phyloP scores from a whole-genome alignment of 192 early-diverging fungal species.

The Umbelopsis isabellina region DNA sequence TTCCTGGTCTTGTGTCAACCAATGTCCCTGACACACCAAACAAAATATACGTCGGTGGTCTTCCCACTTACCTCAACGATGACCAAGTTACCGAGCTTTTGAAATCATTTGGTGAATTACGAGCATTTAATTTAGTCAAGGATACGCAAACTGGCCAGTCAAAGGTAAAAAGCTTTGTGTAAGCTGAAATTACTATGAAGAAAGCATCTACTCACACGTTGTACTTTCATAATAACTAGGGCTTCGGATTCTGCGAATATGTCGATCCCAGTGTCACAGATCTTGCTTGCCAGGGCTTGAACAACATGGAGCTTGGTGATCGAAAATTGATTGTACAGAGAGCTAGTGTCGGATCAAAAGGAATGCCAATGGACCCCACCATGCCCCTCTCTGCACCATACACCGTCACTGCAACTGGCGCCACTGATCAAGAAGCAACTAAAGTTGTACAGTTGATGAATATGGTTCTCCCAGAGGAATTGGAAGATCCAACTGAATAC shows the following conservation, averaged over 20 bases:
- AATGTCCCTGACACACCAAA: slow-evolving; percentile 89
- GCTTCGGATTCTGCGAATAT: slow-evolving; percentile 98
- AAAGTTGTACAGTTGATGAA: slow-evolving; percentile 88
- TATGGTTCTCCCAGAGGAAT: slow-evolving; percentile 89
- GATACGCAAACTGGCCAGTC: slow-evolving; percentile 75
- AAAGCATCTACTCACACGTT: slow-evolving; percentile 3
- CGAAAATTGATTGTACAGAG: slow-evolving; percentile 92
- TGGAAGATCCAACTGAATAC: slow-evolving; percentile 85
- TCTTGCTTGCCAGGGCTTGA: slow-evolving; percentile 91
- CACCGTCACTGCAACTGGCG: slow-evolving; percentile 46
- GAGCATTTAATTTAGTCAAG: slow-evolving; percentile 92
- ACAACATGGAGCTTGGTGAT: slow-evolving; percentile 95
- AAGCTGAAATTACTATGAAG: slow-evolving; percentile 4
- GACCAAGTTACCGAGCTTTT: slow-evolving; percentile 95
- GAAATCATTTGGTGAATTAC: slow-evolving; percentile 91
- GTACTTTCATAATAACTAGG: slow-evolving; percentile 45
- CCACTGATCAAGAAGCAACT: slow-evolving; percentile 71
- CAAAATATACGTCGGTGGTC: slow-evolving; percentile 93
- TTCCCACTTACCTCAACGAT: slow-evolving; percentile 87
- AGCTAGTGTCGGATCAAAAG: slow-evolving; percentile 81
- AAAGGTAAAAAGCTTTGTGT: slow-evolving; percentile 52
- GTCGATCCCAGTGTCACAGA: slow-evolving; percentile 87
- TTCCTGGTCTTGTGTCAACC: slow-evolving; percentile 84
- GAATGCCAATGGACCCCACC: slow-evolving; percentile 24
- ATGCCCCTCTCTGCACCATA: slow-evolving; percentile 19